Base-by-base conservation (phyloP, 106 monocot genomes). In the Gastrodia elata region DNA sequence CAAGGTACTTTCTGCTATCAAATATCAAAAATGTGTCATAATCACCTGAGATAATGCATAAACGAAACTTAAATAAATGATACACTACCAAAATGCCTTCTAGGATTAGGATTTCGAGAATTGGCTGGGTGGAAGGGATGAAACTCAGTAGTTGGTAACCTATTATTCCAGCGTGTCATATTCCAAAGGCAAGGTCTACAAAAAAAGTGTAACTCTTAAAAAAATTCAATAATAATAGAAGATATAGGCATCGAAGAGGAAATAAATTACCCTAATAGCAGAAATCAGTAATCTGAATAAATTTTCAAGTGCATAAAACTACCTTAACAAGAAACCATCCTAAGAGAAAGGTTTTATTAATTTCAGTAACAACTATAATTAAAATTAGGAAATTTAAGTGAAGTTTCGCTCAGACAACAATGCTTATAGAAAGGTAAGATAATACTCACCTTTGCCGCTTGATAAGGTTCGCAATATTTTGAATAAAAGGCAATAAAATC, bases 1-100 rank as follows among this genome's bases (percentile, higher is more conserved):
- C 38, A 69, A 40, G 4, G 40, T 39, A 3, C 40, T 40, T 69
- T 40, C 69, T 69, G 69, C 40, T 18, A 69, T 67, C 67, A 35
- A 67, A 69, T 39, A 40, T 41, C 5, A 7, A 69, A 40, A 69
- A 1, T 3, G 37, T 67, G n/a, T n/a, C n/a, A n/a, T n/a, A n/a
- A n/a, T n/a, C n/a, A n/a, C n/a, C n/a, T 67, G n/a, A 67, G 36
- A 10, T 36, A 57, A 22, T 36, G 36, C 13, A 2, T 32, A 30
- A 61, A 61, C 2, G 10, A 68, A 38, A 3, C 39, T 38, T 0
- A 20, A n/a, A 8, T 22, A 39, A 69, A 40, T 35, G 13, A 15
- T 2, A 11, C 20, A 25, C 41, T 69, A 69, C 39, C 69, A 6
- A 39, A 69, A 69, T 39, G 69, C 20, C 37, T 20, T 1, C 0